Conservation (phyloP, 2,329 filamentous ascomycete genomes). For the Meredithiella fracta region DNA sequence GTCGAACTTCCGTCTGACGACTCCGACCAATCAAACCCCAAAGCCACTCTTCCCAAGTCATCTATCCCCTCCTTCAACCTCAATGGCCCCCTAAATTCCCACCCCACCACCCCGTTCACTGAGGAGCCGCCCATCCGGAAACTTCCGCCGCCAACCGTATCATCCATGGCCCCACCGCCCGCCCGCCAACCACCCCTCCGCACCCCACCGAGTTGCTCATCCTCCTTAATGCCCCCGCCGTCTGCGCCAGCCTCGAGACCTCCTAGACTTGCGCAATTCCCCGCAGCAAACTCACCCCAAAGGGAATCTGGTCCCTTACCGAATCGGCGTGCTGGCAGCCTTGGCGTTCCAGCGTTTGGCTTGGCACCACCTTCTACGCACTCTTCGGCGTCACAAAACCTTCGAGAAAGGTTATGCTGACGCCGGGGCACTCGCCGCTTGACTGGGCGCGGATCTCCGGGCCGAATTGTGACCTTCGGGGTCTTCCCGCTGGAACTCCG, state of each 20-base stretch:
- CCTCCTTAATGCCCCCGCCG: constrained; percentile 21
- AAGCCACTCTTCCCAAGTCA: constrained; percentile 23
- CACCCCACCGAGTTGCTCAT: constrained; percentile 10
- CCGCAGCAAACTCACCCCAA: constrained; percentile 35
- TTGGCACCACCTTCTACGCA: constrained; percentile 41
- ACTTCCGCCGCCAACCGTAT: constrained; percentile 2
- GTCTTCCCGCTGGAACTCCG: constrained; percentile 33
- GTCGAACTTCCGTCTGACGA: constrained; percentile 17
- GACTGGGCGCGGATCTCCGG: constrained; percentile 78
- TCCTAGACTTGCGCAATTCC: constrained; percentile 29
- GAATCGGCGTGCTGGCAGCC: constrained; percentile 22
- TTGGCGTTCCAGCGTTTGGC: constrained; percentile 17
- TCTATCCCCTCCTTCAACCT: constrained; percentile 32
- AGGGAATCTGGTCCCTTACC: constrained; percentile 26
- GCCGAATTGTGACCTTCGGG: constrained; percentile 50
- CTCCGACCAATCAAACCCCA: constrained; percentile 35
- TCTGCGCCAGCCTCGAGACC: constrained; percentile 17
- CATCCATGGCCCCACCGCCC: constrained; percentile 18
- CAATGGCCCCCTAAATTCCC: background rate
- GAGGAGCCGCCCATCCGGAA: background rate
- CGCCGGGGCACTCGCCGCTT: constrained; percentile 84
- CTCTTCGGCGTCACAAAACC: constrained; percentile 36
- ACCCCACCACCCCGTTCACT: background rate
- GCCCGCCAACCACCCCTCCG: background rate
- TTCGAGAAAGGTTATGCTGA: constrained; percentile 57